phyloP scores from a whole-genome alignment of 176 grass and related monocot species.

The Aegilops sharonensis region DNA sequence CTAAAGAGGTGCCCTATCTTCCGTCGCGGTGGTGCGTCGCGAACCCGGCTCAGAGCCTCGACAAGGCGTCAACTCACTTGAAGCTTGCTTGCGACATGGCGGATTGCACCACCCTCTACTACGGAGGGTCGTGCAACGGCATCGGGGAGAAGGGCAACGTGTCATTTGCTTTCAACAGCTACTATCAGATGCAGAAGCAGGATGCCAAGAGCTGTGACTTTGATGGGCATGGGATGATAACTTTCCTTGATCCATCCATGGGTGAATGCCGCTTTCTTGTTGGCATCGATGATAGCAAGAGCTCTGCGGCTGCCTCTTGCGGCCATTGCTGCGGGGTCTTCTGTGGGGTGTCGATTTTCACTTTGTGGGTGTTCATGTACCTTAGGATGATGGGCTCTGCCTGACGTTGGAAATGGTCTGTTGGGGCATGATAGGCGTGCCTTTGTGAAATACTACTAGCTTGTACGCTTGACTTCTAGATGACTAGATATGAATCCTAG shows the following conservation, averaged over 20 bases:
- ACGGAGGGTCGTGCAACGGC: slow-evolving; percentile 78
- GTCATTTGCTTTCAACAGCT: slow-evolving; percentile 97
- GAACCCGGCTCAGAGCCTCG: slow-evolving; percentile 51
- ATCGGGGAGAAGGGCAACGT: slow-evolving; percentile 83
- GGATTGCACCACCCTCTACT: slow-evolving; percentile 77
- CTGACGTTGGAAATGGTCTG: slow-evolving; percentile 26
- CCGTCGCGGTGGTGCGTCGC: slow-evolving; percentile 81
- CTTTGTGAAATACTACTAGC: slow-evolving; percentile 24
- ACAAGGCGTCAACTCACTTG: slow-evolving; percentile 58
- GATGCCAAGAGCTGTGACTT: slow-evolving; percentile 81
- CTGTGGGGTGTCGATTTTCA: slow-evolving; percentile 47
- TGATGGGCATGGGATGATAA: slow-evolving; percentile 73
- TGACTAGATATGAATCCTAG: slow-evolving; percentile 8
- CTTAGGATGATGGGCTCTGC: slow-evolving; percentile 50
- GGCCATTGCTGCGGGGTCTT: slow-evolving; percentile 35
- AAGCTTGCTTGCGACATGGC: slow-evolving; percentile 77
- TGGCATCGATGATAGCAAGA: slow-evolving; percentile 57
- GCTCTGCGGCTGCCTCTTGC: slow-evolving; percentile 34
- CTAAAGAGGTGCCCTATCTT: slow-evolving; percentile 78
- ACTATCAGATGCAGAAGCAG: slow-evolving; percentile 91
- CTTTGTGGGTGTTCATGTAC: slow-evolving; percentile 63
- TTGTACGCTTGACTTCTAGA: slow-evolving; percentile 21
- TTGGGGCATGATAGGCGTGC: slow-evolving; percentile 7
- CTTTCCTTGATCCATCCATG: slow-evolving; percentile 79
- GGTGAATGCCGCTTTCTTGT: slow-evolving; percentile 86